Evolutionary conservation across 345 rosid species (phyloP).

Genomic region (Chamaenerion angustifolium): DNA sequence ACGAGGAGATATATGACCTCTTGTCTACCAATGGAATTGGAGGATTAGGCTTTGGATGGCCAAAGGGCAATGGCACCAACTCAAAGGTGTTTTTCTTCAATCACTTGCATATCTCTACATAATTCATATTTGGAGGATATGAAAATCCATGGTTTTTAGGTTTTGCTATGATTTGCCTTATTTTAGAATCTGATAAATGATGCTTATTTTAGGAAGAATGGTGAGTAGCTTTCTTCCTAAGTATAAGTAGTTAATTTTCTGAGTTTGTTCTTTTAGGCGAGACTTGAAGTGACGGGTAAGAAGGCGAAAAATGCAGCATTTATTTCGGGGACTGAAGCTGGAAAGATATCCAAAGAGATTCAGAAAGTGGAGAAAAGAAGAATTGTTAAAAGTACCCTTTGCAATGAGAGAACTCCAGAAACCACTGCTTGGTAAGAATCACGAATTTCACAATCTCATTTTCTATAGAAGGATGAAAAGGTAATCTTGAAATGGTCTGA

Average conservation of each 20-base stretch:
- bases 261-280: constrained; percentile 29
- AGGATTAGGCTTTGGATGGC: constrained; percentile 66
- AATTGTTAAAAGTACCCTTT: constrained; percentile 79
- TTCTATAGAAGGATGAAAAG: background rate
- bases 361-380: constrained; percentile 92
- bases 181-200: too few species aligned
- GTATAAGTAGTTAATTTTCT: background rate
- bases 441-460: background rate
- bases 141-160: too few species aligned
- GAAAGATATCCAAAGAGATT: constrained; percentile 75
- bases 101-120: too few species aligned
- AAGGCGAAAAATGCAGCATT: constrained; percentile 84
- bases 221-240: too few species aligned
- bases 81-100: too few species aligned
- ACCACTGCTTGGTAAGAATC: constrained; percentile 76
- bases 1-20: constrained; percentile 90
- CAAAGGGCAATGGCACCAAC: constrained; percentile 55
- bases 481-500: background rate
- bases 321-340: constrained; percentile 82
- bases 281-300: constrained; percentile 94
- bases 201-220: too few species aligned
- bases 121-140: too few species aligned
- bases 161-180: too few species aligned
- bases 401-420: constrained; percentile 86
- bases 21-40: constrained; percentile 47